Base-by-base conservation (phyloP, 495 filamentous ascomycete species). In the Aspergillus asperescens region DNA sequence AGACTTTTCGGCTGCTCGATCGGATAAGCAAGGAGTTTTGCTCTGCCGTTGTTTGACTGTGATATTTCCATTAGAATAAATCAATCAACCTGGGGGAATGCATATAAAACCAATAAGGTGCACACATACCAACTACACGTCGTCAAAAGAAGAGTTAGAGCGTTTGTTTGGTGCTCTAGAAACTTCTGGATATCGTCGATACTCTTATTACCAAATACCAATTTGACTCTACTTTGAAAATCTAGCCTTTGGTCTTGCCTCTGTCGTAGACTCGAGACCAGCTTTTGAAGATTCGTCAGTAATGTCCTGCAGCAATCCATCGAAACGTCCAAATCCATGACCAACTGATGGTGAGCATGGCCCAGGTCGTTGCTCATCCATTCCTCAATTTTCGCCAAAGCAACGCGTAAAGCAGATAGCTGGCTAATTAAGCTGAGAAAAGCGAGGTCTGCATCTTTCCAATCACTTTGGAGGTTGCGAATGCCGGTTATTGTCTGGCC, bases 381-480 rank as follows among this genome's bases (percentile, higher is more conserved):
- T 48, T 48, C 44, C 44, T 48, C 44, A 7, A 48, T 48, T 16
- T 48, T 48, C 5, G 44, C 27, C 22, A 48, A 35, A 9, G 44
- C 44, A 16, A 35, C 28, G 22, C 44, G 29, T 20, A 48, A 15
- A 16, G 44, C 28, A 15, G 44, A 48, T 35, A 48, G 31, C 8
- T 48, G 44, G 18, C 44, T 29, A 4, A 23, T 35, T 12, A 48
- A 23, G 19, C 44, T 35, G 9, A 48, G 44, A 20, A 48, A 48
- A 7, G 44, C 8, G 20, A 48, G 44, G 44, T 48, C 44, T 48
- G 44, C 44, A 48, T 48, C 44, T 15, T 48, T 48, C 44, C 44
- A 48, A 15, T 48, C 44, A 34, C 44, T 48, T 35, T 23, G 44
- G 18, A 34, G 18, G 27, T 48, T 23, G 15, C 28, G 44, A 23